These are phyloP conservation scores for Plasmodium relictum DNA, from an alignment of 169 alveolate genomes.

Conservation along the genomic window DNA sequence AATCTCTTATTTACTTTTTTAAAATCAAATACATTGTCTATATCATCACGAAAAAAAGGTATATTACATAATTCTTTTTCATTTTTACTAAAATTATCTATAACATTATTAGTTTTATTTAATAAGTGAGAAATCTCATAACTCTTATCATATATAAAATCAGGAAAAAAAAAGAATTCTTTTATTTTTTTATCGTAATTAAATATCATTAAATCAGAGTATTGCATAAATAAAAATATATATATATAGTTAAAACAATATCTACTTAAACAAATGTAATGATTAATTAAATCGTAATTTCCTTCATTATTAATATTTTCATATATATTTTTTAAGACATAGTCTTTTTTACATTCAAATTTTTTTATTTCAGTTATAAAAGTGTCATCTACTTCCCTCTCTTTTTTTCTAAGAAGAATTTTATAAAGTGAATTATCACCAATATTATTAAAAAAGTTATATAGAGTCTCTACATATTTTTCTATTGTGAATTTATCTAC, in stretches of 20 bases:
- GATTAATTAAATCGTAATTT: conserved; percentile 29
- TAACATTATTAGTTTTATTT: background rate
- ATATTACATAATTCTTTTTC: background rate
- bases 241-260: conserved; percentile 48
- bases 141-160: background rate
- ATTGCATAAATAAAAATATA: conserved; percentile 54
- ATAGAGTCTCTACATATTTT: conserved; percentile 35
- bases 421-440: conserved; percentile 32
- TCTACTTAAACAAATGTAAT: conserved; percentile 31
- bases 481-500: conserved; percentile 1
- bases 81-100: background rate
- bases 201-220: conserved; percentile 36
- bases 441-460: background rate
- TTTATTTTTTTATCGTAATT: conserved; percentile 34
- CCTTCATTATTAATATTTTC: conserved; percentile 53
- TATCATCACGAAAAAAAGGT: too few species aligned
- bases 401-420: conserved; percentile 29
- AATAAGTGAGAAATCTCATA: background rate
- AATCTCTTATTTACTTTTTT: conserved; percentile 37
- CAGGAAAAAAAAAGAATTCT: conserved; percentile 6
- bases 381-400: conserved; percentile 41
- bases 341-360: conserved; percentile 59
- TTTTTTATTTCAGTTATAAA: conserved; percentile 56
- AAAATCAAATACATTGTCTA: conserved; percentile 11
- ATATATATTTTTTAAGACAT: conserved; percentile 52